These are phyloP conservation scores for Cyclotella kingstonii DNA, from an alignment of 108 stramenopile genomes.

Conservation along the genomic window DNA sequence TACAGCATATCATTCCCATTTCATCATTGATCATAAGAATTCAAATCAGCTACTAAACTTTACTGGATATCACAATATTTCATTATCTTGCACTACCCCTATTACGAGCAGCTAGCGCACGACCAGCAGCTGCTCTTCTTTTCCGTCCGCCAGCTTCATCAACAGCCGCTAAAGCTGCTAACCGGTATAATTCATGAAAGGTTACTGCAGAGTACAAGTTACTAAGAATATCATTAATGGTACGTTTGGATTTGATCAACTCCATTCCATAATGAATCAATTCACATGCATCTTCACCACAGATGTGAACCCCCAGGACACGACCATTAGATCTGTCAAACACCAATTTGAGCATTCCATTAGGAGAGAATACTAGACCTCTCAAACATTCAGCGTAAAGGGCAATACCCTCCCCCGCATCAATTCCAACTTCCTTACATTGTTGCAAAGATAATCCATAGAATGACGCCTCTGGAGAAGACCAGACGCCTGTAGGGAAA, in stretches of 20 bases:
- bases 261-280: constrained; percentile 88
- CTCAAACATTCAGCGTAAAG: constrained; percentile 80
- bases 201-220: constrained; percentile 78
- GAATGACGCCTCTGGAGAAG: constrained; percentile 74
- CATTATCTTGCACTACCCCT: constrained; percentile 11
- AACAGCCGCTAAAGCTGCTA: constrained; percentile 62
- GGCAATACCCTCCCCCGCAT: constrained; percentile 76
- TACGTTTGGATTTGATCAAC: constrained; percentile 64
- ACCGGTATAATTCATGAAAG: constrained; percentile 79
- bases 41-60: no score
- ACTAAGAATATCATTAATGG: constrained; percentile 54
- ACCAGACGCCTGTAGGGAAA: constrained; percentile 83
- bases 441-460: constrained; percentile 67
- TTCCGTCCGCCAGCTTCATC: constrained; percentile 45
- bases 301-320: constrained; percentile 81
- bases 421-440: constrained; percentile 64
- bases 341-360: constrained; percentile 80
- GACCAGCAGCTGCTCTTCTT: constrained; percentile 64
- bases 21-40: no score
- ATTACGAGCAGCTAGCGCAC: constrained; percentile 60
- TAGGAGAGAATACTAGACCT: constrained; percentile 76
- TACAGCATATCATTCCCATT: no score
- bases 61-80: no score
- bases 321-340: constrained; percentile 67
- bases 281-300: constrained; percentile 84